Evolutionary conservation across 1,284 basidiomycete genomes (phyloP).

Genomic region (Neotropicomus parvogracilis): DNA sequence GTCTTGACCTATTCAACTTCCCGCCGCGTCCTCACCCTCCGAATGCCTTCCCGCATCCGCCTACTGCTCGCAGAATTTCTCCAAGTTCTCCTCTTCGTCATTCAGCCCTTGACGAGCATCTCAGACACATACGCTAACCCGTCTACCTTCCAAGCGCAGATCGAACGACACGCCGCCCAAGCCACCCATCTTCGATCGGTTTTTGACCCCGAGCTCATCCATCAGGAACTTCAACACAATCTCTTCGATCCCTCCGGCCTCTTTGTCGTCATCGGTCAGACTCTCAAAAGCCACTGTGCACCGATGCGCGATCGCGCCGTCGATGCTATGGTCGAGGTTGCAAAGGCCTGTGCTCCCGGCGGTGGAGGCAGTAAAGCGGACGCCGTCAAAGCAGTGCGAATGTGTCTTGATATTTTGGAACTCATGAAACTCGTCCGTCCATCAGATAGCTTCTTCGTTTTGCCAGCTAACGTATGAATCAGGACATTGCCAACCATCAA

Average conservation of each 20-base stretch:
- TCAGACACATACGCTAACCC: constrained; percentile 53
- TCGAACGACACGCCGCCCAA: constrained; percentile 56
- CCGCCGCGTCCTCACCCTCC: constrained; percentile 50
- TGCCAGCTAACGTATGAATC: constrained; percentile 19
- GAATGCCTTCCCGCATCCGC: constrained; percentile 73
- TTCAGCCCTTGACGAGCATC: constrained; percentile 62
- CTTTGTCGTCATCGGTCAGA: constrained; percentile 75
- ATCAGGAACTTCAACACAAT: constrained; percentile 74
- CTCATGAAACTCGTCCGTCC: constrained; percentile 87
- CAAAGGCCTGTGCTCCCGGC: constrained; percentile 53
- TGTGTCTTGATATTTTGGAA: constrained; percentile 90
- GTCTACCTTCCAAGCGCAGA: constrained; percentile 48
- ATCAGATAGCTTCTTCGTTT: constrained; percentile 14
- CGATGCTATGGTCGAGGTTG: constrained; percentile 77
- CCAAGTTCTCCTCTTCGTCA: constrained; percentile 79
- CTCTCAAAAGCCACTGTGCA: constrained; percentile 88
- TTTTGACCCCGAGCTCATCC: constrained; percentile 71
- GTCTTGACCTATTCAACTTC: constrained; percentile 45
- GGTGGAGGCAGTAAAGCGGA: constrained; percentile 54
- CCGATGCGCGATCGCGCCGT: constrained; percentile 87
- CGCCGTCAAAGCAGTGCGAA: constrained; percentile 72
- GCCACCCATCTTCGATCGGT: constrained; percentile 57
- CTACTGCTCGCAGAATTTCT: constrained; percentile 75
- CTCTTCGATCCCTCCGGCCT: constrained; percentile 82
- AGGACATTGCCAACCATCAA: constrained; percentile 97